Percentiles rank a stretch among this genome's conserved stretches.
phyloP scores from a whole-genome alignment of 2,329 filamentous ascomycete genomes.

The Samsoniella hepiali region DNA sequence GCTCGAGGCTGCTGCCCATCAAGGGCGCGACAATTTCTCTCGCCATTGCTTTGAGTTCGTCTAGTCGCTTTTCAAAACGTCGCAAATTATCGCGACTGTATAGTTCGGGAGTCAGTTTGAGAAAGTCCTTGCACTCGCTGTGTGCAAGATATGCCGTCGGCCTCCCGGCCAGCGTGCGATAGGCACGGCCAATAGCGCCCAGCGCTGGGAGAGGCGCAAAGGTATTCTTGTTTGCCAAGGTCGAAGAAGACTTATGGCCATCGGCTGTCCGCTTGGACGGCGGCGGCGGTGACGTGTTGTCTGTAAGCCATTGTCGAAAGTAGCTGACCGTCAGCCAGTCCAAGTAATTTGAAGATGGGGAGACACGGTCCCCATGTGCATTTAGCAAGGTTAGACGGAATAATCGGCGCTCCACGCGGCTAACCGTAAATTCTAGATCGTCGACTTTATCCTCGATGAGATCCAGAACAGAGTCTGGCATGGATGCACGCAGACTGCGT shows the following conservation, averaged over 20 bases:
- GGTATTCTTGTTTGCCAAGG: slow-evolving; percentile 32
- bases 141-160: slow-evolving; percentile 67
- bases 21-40: slow-evolving; percentile 79
- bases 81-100: slow-evolving; percentile 85
- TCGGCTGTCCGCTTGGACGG: slow-evolving; percentile 19
- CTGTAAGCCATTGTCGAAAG: slow-evolving; percentile 90
- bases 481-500: slow-evolving; percentile 67
- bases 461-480: slow-evolving; percentile 76
- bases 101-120: slow-evolving; percentile 76
- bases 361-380: slow-evolving; percentile 76
- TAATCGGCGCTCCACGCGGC: slow-evolving; percentile 74
- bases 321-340: slow-evolving; percentile 86
- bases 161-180: slow-evolving; percentile 66
- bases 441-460: slow-evolving; percentile 94
- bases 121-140: slow-evolving; percentile 86
- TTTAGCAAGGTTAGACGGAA: slow-evolving; percentile 80
- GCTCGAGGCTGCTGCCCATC: slow-evolving; percentile 80
- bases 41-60: slow-evolving; percentile 83
- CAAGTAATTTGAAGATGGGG: slow-evolving; percentile 73
- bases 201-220: slow-evolving; percentile 53
- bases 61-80: slow-evolving; percentile 80
- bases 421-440: slow-evolving; percentile 79
- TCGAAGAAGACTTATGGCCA: slow-evolving; percentile 30
- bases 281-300: slow-evolving; percentile 74
- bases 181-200: slow-evolving; percentile 71